Base-by-base conservation (phyloP, 768 basidiomycete species). In the Boletus sp. region DNA sequence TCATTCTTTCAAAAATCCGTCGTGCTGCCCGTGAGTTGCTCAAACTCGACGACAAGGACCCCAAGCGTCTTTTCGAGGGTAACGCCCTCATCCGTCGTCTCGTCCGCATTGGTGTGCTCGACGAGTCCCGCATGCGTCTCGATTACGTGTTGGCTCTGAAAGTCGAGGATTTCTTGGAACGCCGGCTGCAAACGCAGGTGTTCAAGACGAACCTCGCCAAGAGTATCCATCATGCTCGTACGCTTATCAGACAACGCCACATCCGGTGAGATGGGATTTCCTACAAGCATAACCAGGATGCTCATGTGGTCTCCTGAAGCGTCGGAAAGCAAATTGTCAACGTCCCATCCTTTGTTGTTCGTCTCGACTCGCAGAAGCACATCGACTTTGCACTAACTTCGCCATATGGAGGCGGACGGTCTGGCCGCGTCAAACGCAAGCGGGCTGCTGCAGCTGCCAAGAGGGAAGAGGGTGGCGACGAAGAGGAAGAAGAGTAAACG, bases 21-120 rank as follows among this genome's bases (percentile, higher is more conserved):
- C 94, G 97, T 88, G 97, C 97, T 60, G 97, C 97, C 63, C 96
- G 97, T 88, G 97, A 99, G 80, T 90, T 99, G 60, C 89, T 99
- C 79, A 99, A 99, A 72, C 93, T 99, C 78, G 97, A 99, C 64
- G 89, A 84, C 77, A 98, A 99, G 76, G 97, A 98, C 79, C 94
- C 97, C 71, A 98, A 98, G 81, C 92, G 97, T 76, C 91, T 98
- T 57, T 98, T 99, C 83, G 97, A 98, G 81, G 93, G 93, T 74
- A 97, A 97, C 75, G 93, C 93, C 68, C 84, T 96, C 69, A 96
- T 97, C 73, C 82, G 85, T 62, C 90, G 96, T 74, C 90, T 99
- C 64, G 96, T 99, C 54, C 94, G 97, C 68, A 98, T 99, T 68
- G 97, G 97, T 82, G 97, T 99, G 81, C 89, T 99, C 75, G 97